These are phyloP conservation scores for Cercospora zeina DNA, from an alignment of 2,329 filamentous ascomycete species.

Conservation along the genomic window DNA sequence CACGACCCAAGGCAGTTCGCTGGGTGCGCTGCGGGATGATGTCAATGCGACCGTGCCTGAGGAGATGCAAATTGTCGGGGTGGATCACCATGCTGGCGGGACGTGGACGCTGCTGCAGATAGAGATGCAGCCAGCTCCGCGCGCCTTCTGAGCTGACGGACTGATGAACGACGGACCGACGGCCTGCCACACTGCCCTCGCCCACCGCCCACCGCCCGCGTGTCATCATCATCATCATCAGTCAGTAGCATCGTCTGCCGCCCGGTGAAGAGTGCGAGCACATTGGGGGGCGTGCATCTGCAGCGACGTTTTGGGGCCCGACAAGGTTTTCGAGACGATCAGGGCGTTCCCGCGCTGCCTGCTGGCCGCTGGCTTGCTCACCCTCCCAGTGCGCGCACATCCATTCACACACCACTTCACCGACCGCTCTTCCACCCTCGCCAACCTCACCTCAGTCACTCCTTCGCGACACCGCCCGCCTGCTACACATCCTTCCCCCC, in stretches of 20 bases:
- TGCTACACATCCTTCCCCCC: background rate
- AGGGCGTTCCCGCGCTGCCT: background rate
- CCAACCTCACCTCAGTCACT: constrained; percentile 21
- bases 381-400: background rate
- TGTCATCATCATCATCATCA: no score
- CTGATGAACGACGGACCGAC: background rate
- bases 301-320: constrained; percentile 2
- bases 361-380: constrained; percentile 1
- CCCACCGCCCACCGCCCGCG: no score
- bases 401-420: background rate
- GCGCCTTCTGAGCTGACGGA: background rate
- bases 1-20: background rate
- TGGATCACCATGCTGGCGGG: no score
- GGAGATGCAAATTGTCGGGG: constrained; percentile 3
- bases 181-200: no score
- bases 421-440: constrained; percentile 4
- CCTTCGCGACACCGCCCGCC: constrained; percentile 10
- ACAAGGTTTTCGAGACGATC: no score
- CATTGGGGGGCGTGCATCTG: background rate
- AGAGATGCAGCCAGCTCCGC: constrained; percentile 4
- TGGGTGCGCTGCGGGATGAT: constrained; percentile 7
- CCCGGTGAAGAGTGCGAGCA: no score
- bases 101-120: constrained; percentile 6
- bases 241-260: no score
- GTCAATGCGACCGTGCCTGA: constrained; percentile 9